Evolutionary conservation across 192 early-diverging fungal genomes (phyloP).

Genomic region (Gigaspora rosea): DNA sequence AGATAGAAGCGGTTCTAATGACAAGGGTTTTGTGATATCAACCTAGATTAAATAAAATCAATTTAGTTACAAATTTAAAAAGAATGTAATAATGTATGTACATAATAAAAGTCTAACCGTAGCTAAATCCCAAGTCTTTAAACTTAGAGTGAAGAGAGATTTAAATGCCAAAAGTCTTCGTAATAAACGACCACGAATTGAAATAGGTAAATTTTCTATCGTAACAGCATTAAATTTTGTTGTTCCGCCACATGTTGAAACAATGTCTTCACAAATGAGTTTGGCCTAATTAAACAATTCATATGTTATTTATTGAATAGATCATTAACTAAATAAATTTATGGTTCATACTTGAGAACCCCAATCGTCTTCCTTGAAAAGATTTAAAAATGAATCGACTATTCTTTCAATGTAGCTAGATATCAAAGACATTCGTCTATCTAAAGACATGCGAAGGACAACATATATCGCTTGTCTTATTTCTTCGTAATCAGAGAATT

Average conservation of each 20-base stretch:
- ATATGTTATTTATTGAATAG: background rate
- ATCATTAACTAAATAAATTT: background rate
- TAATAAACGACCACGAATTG: conserved; percentile 9
- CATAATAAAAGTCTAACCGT: background rate
- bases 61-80: too few relatives aligned
- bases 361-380: conserved; percentile 12
- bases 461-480: conserved; percentile 7
- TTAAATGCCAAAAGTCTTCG: background rate
- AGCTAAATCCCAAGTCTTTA: background rate
- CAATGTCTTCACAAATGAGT: conserved; percentile 22
- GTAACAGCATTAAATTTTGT: conserved; percentile 8
- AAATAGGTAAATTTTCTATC: conserved; percentile 9
- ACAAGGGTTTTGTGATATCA: background rate
- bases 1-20: background rate
- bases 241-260: background rate
- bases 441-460: conserved; percentile 15
- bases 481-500: conserved; percentile 12
- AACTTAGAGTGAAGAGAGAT: background rate
- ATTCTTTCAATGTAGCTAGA: background rate
- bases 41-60: background rate
- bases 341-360: background rate
- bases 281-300: background rate
- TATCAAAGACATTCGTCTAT: background rate
- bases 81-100: too few relatives aligned
- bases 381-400: background rate